A percentile compares a stretch with the other conserved stretches of the same genome.
These are phyloP conservation scores for Odonthalia washingtoniensis DNA, from an alignment of 31 red algal species.

Conservation along the genomic window DNA sequence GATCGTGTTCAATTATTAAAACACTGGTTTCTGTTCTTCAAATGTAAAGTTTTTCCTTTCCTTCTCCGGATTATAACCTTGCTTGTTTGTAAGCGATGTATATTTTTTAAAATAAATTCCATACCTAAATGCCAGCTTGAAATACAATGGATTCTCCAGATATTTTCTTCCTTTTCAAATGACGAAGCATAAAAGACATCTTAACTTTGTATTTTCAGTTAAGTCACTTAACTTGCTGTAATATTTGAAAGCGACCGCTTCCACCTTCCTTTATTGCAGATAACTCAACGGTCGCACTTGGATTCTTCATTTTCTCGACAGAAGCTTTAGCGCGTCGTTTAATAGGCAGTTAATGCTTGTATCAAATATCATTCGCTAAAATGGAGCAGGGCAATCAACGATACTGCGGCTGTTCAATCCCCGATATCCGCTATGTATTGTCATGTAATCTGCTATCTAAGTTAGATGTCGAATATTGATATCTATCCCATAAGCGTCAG, in stretches of 20 bases:
- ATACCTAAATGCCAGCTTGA: too few species aligned
- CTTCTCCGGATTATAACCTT: too few species aligned
- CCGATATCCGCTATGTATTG: conserved; percentile 67
- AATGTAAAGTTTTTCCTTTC: too few species aligned
- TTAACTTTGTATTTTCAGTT: too few species aligned
- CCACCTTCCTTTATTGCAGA: conserved; percentile 72
- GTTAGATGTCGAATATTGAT: conserved; percentile 90
- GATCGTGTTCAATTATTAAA: too few species aligned
- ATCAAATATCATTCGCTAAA: conserved; percentile 94
- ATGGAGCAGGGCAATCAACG: conserved; percentile 50
- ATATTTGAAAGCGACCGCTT: conserved; percentile 82
- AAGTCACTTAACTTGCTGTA: too few species aligned
- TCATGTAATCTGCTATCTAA: conserved; percentile 93
- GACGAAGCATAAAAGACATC: too few species aligned
- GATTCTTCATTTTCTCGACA: conserved; percentile 68
- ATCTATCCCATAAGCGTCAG: conserved; percentile 92
- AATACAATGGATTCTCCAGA: too few species aligned
- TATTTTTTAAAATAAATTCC: too few species aligned
- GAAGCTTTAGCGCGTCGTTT: conserved; percentile 71
- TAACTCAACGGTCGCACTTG: conserved; percentile 79
- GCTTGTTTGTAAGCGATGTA: too few species aligned
- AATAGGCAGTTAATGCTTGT: conserved; percentile 86
- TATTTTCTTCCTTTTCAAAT: too few species aligned
- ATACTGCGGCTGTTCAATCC: conserved; percentile 85
- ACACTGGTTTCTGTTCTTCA: too few species aligned